Base-by-base conservation (phyloP, 148 eudicot genomes). In the Rhododendron molle region DNA sequence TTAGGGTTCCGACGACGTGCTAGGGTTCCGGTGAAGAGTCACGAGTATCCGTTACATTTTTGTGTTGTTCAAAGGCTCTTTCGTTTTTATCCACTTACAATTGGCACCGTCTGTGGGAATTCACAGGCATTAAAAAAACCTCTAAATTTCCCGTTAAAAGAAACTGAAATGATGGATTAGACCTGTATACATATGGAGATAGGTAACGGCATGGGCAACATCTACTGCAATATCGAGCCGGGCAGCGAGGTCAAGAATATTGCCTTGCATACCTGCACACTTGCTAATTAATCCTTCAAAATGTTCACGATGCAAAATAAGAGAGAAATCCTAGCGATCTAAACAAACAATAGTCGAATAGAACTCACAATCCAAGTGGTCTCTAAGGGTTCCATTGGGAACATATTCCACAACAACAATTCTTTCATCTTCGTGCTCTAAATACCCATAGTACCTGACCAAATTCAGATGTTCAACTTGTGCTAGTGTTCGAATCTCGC, bases 161-260 rank as follows among this genome's bases (percentile, higher is more conserved):
- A 44, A 46, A 73, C 21, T 84, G n/a, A 93, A 93, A 5, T 84
- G 15, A 54, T 69, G 72, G 71, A 52, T 18, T 14, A 52, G 50
- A 95, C 99, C 98, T 86, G 95, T 87, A 86, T 97, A 97, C 88
- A 86, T 93, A 86, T 97, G 99, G 81, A 97, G 96, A 87, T 97
- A 97, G 40, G 99, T 93, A 87, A 97, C 86, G 50, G 98, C 99
- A 86, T 97, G 99, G 72, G 94, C 98, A 47, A 97, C 95, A 78
- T 95, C 99, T 34, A 92, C 94, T 12, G 98, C 95, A 81, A 97
- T 89, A 87, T 97, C 98, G 28, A 97, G 87, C 86, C 99, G 89
- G 60, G 92, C 87, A 85, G 93, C 86, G 56, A 95, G 87, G 77
- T 92, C 92, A 81, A 97, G 94, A 86, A 83, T 85, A 84, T 87